phyloP scores from a whole-genome alignment of 768 basidiomycete genomes.

The Tulasnella sp. region DNA sequence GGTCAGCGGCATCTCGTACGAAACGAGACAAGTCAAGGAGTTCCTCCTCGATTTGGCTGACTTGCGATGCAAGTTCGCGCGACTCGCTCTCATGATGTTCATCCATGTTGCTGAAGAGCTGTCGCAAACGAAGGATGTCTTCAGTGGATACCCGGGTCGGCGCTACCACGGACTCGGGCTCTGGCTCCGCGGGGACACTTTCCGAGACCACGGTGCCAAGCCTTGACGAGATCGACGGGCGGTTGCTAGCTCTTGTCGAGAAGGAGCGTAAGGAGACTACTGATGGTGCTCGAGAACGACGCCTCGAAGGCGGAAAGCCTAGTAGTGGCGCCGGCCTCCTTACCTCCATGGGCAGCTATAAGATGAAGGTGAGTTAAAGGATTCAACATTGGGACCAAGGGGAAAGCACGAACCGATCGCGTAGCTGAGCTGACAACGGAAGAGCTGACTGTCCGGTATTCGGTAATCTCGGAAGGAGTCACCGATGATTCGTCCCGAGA shows the following conservation, averaged over 20 bases:
- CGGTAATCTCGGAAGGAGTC: background rate
- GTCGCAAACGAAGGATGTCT: constrained; percentile 42
- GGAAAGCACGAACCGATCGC: background rate
- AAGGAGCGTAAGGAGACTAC: background rate
- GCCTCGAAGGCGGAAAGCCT: background rate
- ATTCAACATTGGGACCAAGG: background rate
- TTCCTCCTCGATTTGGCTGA: constrained; percentile 66
- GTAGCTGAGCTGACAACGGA: constrained; percentile 16
- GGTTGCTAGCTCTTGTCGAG: constrained; percentile 6
- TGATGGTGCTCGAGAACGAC: background rate
- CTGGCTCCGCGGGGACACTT: background rate
- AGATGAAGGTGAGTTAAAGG: background rate
- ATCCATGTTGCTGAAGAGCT: constrained; percentile 62
- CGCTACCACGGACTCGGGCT: background rate
- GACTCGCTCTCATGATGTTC: constrained; percentile 58
- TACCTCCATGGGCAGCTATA: background rate
- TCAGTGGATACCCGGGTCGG: constrained; percentile 43
- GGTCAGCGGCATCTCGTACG: constrained; percentile 29
- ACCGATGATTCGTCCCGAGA: constrained; percentile 14
- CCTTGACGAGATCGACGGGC: constrained; percentile 24
- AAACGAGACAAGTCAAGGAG: constrained; percentile 51
- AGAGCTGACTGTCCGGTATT: background rate
- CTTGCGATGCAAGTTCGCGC: constrained; percentile 58
- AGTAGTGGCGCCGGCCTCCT: constrained; percentile 3
- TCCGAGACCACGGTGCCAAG: constrained; percentile 26